Base-by-base conservation (phyloP, 768 basidiomycete genomes). In the Dacryopinax spathularia region DNA sequence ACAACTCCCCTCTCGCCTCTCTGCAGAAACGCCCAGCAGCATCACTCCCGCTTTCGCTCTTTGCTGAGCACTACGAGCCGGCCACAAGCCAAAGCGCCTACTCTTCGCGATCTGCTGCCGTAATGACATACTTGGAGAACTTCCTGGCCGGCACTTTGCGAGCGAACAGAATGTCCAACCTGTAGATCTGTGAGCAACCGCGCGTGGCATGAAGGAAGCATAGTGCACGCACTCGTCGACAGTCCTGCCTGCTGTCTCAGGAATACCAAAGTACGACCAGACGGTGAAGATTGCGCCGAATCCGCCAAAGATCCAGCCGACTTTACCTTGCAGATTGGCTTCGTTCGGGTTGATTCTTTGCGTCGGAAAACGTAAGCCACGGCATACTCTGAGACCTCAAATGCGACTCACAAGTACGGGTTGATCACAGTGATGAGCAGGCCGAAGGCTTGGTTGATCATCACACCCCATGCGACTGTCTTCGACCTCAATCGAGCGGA, bases 241-340 rank as follows among this genome's bases (percentile, higher is more conserved):
- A 22, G 48, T 56, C 13, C 48, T 10, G 48, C 48, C 48, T 2
- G 48, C 25, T 20, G 48, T 56, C 48, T 56, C 48, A 29, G 48
- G 48, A 18, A 56, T 56, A 29, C 48, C 48, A 31, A 56, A 56
- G 29, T 56, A 56, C 48, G 48, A 56, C 48, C 48, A 56, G 48
- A 56, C 18, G 48, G 48, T 56, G 48, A 56, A 56, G 48, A 56
- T 56, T 3, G 18, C 13, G 48, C 48, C 48, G 48, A 56, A 56
- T 10, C 48, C 48, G 22, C 48, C 48, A 18, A 56, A 56, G 22
- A 56, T 56, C 48, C 48, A 56, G 48, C 48, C 66, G 29, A 64
- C 61, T 16, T 60, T 67, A 22, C 68, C 68, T 27, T 65, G 41
- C 16, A 67, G 60, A 44, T 67, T 65, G 9, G 65, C 66, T 31